A percentile compares a stretch with the other conserved stretches of the same genome.
phyloP scores from a whole-genome alignment of 2,329 filamentous ascomycete species.

The Cladosporium sp. region DNA sequence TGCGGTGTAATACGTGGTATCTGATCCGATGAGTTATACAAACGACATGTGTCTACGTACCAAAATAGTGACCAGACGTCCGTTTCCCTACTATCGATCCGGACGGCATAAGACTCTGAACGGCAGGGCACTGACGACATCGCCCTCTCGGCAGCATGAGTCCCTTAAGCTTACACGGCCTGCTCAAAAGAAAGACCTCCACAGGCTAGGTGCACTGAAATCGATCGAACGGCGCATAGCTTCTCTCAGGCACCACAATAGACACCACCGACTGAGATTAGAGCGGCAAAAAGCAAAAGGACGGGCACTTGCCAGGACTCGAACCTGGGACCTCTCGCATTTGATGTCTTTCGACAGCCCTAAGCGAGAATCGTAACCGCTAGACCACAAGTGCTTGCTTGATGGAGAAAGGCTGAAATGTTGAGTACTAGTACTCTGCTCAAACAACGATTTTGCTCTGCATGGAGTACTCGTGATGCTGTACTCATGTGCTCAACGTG shows the following conservation, averaged over 20 bases:
- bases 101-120: not conserved
- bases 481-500: not conserved
- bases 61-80: not conserved
- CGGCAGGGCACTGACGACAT: not conserved
- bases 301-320: slow-evolving; percentile 13
- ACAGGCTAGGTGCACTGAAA: no score
- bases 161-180: not conserved
- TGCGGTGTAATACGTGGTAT: not conserved
- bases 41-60: not conserved
- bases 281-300: slow-evolving; percentile 7
- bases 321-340: slow-evolving; percentile 20
- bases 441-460: not conserved
- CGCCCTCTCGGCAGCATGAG: not conserved
- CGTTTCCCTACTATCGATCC: not conserved
- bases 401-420: accelerated
- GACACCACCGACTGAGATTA: not conserved
- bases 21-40: not conserved
- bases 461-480: not conserved
- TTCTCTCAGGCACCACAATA: not conserved
- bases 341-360: not conserved
- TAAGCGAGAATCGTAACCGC: slow-evolving; percentile 21
- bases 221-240: not conserved
- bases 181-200: not conserved
- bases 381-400: slow-evolving; percentile 2
- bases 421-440: not conserved